Evolutionary conservation across 768 basidiomycete species (phyloP), one percentile per base, ranked within the genome.

Genomic region (Suillus paluster): DNA sequence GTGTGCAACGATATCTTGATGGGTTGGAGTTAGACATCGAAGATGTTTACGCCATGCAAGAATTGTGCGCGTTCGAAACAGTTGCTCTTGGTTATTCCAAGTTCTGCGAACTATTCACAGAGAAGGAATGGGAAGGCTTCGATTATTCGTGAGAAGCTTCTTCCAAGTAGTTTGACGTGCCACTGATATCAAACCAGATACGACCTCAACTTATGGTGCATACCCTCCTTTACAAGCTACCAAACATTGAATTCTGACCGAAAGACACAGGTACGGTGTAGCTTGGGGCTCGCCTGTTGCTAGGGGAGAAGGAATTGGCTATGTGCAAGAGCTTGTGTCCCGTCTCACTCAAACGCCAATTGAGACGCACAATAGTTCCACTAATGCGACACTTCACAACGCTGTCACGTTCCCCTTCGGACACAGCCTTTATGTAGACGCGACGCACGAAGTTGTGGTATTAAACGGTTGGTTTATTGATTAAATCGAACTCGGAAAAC

Each of bases 81-180:
- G 94, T 95, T 41, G 90, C 91, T 0, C 80, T 95, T 30, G 93
- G 92, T 7, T 94, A 91, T 71, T 93, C 91, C 17, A 88, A 87
- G 66, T 96, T 95, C 78, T 96, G 94, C 66, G 86, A 86, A 61
- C 79, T 96, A 5, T 96, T 96, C 75, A 93, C 91, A 0, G 83
- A 89, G 67, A 85, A 91, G 54, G 94, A 96, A 74, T 95, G 94
- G 93, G 87, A 91, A 69, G 92, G 92, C 1, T 95, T 94, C 70
- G 83, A 91, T 71, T 95, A 96, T 68, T 82, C 89, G 84, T 91
- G 68, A 58, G 88, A 76, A 17, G 23, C 21, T 48, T 39, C 15
- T 11, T 21, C 7, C 46, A n/a, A 54, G 33, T 19, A 44, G 41
- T 48, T 36, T 6, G 42, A n/a, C 38, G 53, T 5, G 17, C 42